Conservation (phyloP, 495 filamentous ascomycete genomes). For the Xylaria cubensis region DNA sequence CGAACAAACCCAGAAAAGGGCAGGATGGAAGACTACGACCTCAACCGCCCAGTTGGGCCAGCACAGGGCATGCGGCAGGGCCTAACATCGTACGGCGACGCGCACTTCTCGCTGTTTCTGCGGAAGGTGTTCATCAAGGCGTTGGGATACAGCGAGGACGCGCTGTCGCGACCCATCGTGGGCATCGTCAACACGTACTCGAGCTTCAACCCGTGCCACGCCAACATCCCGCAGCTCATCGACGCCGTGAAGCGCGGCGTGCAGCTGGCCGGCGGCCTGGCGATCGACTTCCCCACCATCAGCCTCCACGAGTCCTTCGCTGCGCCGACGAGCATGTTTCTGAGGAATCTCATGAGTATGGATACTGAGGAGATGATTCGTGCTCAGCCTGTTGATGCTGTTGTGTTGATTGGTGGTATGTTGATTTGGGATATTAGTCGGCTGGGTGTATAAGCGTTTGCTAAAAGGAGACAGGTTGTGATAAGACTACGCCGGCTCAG, state of each 20-base stretch:
- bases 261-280: conserved; percentile 64
- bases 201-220: conserved; percentile 72
- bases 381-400: conserved; percentile 69
- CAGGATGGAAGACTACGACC: conserved; percentile 58
- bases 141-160: conserved; percentile 70
- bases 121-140: conserved; percentile 76
- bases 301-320: conserved; percentile 69
- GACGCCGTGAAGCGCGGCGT: conserved; percentile 70
- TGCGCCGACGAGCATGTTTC: conserved; percentile 70
- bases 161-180: conserved; percentile 68
- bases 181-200: conserved; percentile 73
- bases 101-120: conserved; percentile 73
- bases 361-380: conserved; percentile 75
- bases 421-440: neutral
- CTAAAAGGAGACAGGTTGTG: conserved; percentile 55
- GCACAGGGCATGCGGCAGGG: conserved; percentile 62
- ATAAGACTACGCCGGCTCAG: conserved; percentile 73
- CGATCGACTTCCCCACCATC: conserved; percentile 72
- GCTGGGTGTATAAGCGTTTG: neutral
- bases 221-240: conserved; percentile 70
- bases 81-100: conserved; percentile 70
- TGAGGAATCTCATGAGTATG: conserved; percentile 74
- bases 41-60: conserved; percentile 54
- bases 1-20: neutral
- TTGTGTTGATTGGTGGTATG: conserved; percentile 68